Conservation (phyloP, 2,329 filamentous ascomycete genomes). For the Lomentospora prolificans region DNA sequence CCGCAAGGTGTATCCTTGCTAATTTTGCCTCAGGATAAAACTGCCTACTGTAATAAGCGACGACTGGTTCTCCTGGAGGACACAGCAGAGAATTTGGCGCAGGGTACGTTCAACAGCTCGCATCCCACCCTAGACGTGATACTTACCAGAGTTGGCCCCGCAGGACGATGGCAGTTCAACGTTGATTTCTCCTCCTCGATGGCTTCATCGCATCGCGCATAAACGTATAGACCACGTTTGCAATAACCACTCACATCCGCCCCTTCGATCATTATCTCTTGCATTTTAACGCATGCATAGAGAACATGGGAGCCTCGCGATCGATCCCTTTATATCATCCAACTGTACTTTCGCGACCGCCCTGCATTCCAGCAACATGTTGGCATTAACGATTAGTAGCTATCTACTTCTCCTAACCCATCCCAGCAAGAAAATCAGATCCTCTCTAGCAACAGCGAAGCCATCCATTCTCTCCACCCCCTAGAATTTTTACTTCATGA, state of each 20-base stretch:
- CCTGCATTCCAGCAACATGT: no score
- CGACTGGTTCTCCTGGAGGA: slow-evolving; percentile 83
- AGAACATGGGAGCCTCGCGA: no score
- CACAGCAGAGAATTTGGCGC: slow-evolving; percentile 83
- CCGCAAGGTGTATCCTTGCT: background rate
- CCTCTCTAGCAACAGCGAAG: background rate
- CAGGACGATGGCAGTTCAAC: slow-evolving; percentile 12
- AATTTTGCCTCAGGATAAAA: slow-evolving; percentile 56
- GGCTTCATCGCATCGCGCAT: background rate
- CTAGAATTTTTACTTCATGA: background rate
- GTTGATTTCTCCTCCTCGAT: background rate
- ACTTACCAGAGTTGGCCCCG: background rate
- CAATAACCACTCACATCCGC: no score
- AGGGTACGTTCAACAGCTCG: slow-evolving; percentile 44
- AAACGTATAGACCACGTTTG: no score
- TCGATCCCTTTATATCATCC: no score
- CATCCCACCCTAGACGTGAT: background rate
- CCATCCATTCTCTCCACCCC: background rate
- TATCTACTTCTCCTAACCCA: no score
- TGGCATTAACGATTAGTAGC: no score
- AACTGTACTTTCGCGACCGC: no score
- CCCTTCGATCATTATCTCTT: no score
- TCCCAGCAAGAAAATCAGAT: background rate
- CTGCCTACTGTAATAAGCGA: slow-evolving; percentile 88
- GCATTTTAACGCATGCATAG: no score